Base-by-base conservation (phyloP, 768 basidiomycete genomes). In the Melanogaster broomeanus region DNA sequence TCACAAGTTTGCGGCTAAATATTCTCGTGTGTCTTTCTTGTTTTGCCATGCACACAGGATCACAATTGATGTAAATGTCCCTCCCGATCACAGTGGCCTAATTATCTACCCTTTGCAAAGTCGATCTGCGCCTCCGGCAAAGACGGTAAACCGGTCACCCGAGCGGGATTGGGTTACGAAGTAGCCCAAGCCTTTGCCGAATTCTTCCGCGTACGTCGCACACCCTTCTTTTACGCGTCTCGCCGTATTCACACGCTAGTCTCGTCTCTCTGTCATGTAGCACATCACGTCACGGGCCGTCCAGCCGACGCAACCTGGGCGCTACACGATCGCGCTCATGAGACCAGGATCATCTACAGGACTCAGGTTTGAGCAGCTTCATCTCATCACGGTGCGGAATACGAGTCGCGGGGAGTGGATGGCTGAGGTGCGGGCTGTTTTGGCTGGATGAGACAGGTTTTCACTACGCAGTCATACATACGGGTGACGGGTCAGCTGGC, bases 151-250 rank as follows among this genome's bases (percentile, higher is more conserved):
- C 49, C 56, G 4, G 33, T 67, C 21, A 62, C 55, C 34, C 64
- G 62, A 21, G 60, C 56, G 24, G 53, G 47, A 51, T 54, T 66
- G 45, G 64, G 64, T 44, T 62, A 64, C 10, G 63, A 66, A 21
- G 65, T 62, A 28, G 57, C 64, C 40, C 57, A 65, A 39, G 65
- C 64, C 9, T 66, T 66, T 56, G 62, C 65, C 46, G 65, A 65
- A 24, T 62, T 66, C n/a, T 56, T 67, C 51, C 62, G 55, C 33
- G 64, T 66, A 58, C 46, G 65, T 60, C 33, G 25, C 18, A 25
- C 24, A 37, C 16, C 30, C 6, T 28, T 44, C n/a, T n/a, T 55
- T 46, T 30, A 35, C 25, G 7, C 12, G 7, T 25, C 22, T 40
- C 15, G 16, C 19, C 9, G 21, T 6, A 13, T 37, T 34, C n/a